Evolutionary conservation across 1,284 basidiomycete species (phyloP), one percentile per base, ranked within the genome.

Genomic region (Lentinus polychrous): DNA sequence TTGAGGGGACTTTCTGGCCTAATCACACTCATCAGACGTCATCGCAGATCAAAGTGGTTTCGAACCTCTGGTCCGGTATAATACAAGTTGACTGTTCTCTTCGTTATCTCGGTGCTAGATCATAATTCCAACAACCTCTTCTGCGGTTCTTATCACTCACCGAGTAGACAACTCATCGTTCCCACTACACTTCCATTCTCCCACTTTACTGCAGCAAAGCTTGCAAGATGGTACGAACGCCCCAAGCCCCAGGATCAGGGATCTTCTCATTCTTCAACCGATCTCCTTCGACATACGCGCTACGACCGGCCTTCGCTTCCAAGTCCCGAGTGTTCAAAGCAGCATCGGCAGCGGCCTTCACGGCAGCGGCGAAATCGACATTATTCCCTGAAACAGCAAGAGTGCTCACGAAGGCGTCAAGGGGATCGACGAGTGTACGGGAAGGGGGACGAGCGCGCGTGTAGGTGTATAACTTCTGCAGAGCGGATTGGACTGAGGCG

Each of bases 241-340:
- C 92, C 83, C 87, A 91, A 24, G 93, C 93, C 24, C 93, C 93
- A 0, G 93, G 91, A 66, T 96, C 94, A 1, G 91, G 76, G 11
- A 94, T 76, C 42, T 74, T 73, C 60, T 87, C 76, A 56, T 80
- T 73, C 63, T 76, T 81, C 49, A 94, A 67, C 54, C 78, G 72
- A 43, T 83, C 79, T 43, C 83, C 78, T 57, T 86, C 87, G 38
- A 95, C 82, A 65, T 96, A 96, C 1, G 91, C 90, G 54, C 90
- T 93, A 55, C 94, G 71, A 0, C 94, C 94, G 1, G 90, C 93
- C 67, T 87, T 92, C 1, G 94, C 94, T 31, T 83, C 81, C 2
- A 94, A 66, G 50, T 86, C 67, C 56, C 75, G 82, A 20, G 91
- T 93, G 49, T 70, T 70, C 52, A 88, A 83, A 1, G 91, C 86